These are phyloP conservation scores for Diversispora eburnea DNA, from an alignment of 192 early-diverging fungal species.

Conservation along the genomic window DNA sequence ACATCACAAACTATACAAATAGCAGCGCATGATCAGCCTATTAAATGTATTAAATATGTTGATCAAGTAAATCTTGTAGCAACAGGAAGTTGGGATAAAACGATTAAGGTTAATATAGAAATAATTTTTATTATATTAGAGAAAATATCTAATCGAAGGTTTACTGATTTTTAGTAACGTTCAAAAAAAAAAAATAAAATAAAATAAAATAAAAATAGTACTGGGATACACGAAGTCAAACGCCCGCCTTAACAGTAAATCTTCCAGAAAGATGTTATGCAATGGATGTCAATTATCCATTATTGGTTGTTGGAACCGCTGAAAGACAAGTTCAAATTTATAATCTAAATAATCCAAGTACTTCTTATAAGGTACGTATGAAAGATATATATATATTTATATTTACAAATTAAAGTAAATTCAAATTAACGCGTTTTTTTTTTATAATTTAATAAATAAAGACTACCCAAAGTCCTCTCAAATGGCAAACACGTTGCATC, in stretches of 20 bases:
- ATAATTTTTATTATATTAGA: constrained; percentile 20
- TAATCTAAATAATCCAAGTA: constrained; percentile 74
- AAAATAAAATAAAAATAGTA: constrained; percentile 55
- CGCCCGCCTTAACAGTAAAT: constrained; percentile 66
- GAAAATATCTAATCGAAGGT: neutral
- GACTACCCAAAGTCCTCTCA: constrained; percentile 58
- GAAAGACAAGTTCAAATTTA: constrained; percentile 81
- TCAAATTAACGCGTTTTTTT: neutral
- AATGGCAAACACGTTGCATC: constrained; percentile 81
- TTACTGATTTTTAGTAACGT: too few species aligned
- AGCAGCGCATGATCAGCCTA: constrained; percentile 87
- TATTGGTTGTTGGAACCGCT: constrained; percentile 91
- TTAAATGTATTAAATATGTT: constrained; percentile 75
- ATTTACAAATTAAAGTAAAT: constrained; percentile 5
- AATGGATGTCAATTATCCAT: constrained; percentile 76
- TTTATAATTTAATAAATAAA: neutral
- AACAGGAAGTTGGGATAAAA: constrained; percentile 97
- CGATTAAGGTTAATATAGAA: constrained; percentile 45
- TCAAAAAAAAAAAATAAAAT: too few species aligned
- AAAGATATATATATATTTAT: neutral
- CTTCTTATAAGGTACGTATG: constrained; percentile 62
- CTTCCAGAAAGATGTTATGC: constrained; percentile 88
- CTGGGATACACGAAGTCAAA: constrained; percentile 84
- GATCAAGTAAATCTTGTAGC: constrained; percentile 68
- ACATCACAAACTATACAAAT: constrained; percentile 81